Conservation (phyloP, 2,329 filamentous ascomycete species). For the Aureobasidium sp. region DNA sequence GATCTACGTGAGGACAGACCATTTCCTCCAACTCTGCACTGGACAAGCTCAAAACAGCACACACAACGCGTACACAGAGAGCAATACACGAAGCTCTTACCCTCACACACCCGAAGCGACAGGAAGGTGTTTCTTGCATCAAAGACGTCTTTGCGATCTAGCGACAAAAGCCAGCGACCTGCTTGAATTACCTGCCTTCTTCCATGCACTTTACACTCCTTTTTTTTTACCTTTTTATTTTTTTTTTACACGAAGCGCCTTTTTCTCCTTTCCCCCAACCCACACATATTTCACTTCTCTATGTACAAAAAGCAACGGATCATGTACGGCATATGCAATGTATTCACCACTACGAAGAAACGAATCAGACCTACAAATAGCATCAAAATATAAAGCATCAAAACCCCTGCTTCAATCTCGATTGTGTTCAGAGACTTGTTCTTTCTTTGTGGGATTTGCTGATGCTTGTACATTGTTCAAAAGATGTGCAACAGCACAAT, state of each 20-base stretch:
- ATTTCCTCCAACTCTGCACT: not conserved
- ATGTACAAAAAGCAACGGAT: not conserved
- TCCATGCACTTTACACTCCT: not conserved
- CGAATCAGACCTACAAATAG: not conserved
- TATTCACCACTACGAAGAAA: conserved; percentile 13
- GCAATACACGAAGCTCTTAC: not conserved
- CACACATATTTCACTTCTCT: not conserved
- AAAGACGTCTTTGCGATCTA: not conserved
- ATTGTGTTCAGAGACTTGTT: too few species aligned
- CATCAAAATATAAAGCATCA: not conserved
- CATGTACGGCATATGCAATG: not conserved
- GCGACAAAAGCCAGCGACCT: not conserved
- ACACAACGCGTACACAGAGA: not conserved
- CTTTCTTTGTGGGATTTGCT: too few species aligned
- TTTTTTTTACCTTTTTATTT: not conserved
- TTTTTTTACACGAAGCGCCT: not conserved
- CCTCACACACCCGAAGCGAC: not conserved
- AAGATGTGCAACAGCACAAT: too few species aligned
- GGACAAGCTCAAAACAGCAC: not conserved
- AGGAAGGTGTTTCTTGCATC: not conserved
- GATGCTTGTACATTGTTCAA: too few species aligned
- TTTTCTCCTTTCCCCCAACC: not conserved
- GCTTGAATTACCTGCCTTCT: not conserved
- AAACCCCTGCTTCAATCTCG: not conserved
- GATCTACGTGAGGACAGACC: not conserved